Base-by-base conservation (phyloP, 352 stramenopile species). In the Pythium oligandrum region DNA sequence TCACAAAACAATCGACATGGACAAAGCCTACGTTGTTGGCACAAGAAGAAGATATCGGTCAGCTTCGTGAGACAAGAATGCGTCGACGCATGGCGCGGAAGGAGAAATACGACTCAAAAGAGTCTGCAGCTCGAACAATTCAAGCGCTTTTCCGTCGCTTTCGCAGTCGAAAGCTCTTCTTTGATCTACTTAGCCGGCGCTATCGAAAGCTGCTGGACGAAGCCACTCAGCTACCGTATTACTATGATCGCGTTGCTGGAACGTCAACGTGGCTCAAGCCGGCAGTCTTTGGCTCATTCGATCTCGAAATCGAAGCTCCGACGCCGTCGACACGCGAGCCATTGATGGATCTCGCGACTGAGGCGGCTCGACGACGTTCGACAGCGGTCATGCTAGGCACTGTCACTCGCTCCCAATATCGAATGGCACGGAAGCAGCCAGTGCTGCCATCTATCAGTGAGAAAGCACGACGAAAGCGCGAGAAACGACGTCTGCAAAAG, bases 1-100 rank as follows among this genome's bases (percentile, higher is more conserved):
- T 79, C 44, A 91, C 80, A 5, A 81, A 87, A 35, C 60, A 83
- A 36, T 86, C 83, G 2, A 82, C 65, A 4, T 89, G 77, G 80
- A 62, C 83, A n/a, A 84, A 78, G 26, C 83, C 82, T 3, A 68
- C 58, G 51, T 40, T 83, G 6, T 59, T 87, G 11, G 4, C 40
- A 51, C 42, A 6, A 50, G 33, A 43, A 57, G 48, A 51, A 51
- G 31, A 12, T 39, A 59, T 46, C 52, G 38, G 10, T 33, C 45
- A 53, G 35, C n/a, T 42, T 11, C 26, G 30, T 33, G 33, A 34
- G 36, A 38, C 32, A 37, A 42, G 42, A 26, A 40, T 51, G 52
- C 45, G 42, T 40, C 57, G 12, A 40, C 45, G 31, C 31, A 45
- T 4, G 26, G 17, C 32, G 12, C 51, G 51, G 10, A 10, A 17